Evolutionary conservation across 208 protist genomes (phyloP), one percentile per base, ranked within the genome.

Genomic region (Blechomonas ayalai): DNA sequence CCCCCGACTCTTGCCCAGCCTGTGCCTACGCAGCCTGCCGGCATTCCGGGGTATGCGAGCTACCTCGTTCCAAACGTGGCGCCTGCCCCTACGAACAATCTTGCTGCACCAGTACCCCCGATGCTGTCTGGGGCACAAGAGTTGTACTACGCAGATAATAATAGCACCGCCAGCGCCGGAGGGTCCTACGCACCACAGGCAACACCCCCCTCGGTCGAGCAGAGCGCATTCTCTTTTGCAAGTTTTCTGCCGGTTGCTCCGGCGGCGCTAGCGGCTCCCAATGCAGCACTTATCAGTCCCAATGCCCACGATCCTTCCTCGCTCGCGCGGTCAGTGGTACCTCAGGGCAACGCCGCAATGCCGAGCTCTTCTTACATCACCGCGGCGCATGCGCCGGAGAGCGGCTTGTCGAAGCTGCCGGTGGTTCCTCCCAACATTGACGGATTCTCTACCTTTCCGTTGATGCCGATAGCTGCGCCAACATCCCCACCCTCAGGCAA

Each of bases 391-490:
- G 4, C 56, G 1, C 15, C 61, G 15, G 46, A 40, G 28, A 38
- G 62, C 10, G 40, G 45, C 39, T 33, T 61, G 27, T 62, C 63
- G 38, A 46, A 50, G 13, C 41, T 80, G 42, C 57, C 80, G 16
- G 52, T 56, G 5, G 35, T 57, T 16, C 52, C 58, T 0, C 58
- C 66, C 37, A 22, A 67, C 54, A 67, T 73, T 33, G 43, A 60
- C 19, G 59, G 59, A 25, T 31, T 44, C 33, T 44, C 49, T 7
- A 29, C 44, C 22, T 51, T 48, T 7, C 33, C 47, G 23, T 35
- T 35, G 34, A 61, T 29, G n/a, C 38, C 44, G 38, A 36, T 10
- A 34, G 31, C 31, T 10, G 12, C 31, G 31, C n/a, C 31, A n/a
- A n/a, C 31, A n/a, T 34, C 31, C 12, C 31, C n/a, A n/a, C n/a